Evolutionary conservation across 306 rosid species (phyloP).

Genomic region (Hippophae rhamnoides): DNA sequence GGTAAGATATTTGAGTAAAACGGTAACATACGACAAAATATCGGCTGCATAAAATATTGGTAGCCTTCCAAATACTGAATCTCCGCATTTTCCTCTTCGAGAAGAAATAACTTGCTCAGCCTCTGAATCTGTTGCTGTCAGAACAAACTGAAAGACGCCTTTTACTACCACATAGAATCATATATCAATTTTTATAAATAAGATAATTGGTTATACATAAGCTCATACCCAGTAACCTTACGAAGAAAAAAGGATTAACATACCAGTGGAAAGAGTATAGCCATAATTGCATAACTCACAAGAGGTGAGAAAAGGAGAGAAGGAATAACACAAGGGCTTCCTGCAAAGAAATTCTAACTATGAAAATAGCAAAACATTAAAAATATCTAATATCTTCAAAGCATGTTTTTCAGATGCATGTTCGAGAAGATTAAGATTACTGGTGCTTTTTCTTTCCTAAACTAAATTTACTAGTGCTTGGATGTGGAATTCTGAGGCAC

Average conservation of each 20-base stretch:
- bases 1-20: conserved; percentile 8
- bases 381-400: background rate
- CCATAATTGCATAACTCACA: conserved; percentile 84
- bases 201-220: conserved; percentile 1
- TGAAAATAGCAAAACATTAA: background rate
- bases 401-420: background rate
- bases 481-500: no score
- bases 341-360: conserved; percentile 32
- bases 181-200: background rate
- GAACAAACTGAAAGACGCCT: conserved; percentile 61
- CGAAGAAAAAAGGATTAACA: conserved; percentile 7
- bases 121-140: conserved; percentile 68
- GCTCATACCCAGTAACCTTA: background rate
- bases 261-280: conserved; percentile 87
- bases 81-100: conserved; percentile 48
- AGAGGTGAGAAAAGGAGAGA: conserved; percentile 75
- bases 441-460: no score
- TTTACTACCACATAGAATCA: background rate
- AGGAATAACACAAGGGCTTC: conserved; percentile 88
- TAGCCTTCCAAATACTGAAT: conserved; percentile 55
- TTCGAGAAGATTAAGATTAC: background rate
- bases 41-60: conserved; percentile 69
- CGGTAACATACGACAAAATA: conserved; percentile 63
- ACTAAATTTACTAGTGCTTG: no score
- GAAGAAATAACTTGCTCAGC: conserved; percentile 69